Percentiles rank a stretch among this genome's conserved stretches.
phyloP scores from a whole-genome alignment of 495 filamentous ascomycete genomes.

The Neurospora hispaniola region DNA sequence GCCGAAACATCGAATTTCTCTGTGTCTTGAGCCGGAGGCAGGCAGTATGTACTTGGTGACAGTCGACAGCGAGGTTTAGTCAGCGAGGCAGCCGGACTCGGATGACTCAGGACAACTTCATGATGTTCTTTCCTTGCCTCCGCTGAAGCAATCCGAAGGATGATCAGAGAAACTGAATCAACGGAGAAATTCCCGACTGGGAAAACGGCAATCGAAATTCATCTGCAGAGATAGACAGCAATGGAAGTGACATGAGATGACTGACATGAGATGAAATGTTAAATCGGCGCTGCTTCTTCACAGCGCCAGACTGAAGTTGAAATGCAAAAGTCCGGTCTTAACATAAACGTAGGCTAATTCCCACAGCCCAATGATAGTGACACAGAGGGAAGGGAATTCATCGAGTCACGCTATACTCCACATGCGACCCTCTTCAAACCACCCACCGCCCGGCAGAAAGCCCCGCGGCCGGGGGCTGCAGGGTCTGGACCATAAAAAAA shows the following conservation, averaged over 20 bases:
- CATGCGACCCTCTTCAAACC: constrained; percentile 1
- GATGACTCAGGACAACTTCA: background rate
- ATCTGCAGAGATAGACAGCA: background rate
- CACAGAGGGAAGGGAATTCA: background rate
- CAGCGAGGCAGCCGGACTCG: background rate
- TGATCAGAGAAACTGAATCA: background rate
- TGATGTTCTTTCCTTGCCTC: background rate
- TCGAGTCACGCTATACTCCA: background rate
- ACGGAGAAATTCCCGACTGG: background rate
- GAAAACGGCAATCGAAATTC: background rate
- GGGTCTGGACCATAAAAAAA: constrained; percentile 17
- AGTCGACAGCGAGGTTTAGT: background rate
- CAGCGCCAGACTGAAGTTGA: background rate
- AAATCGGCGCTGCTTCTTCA: background rate
- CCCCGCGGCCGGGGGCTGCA: constrained; percentile 11
- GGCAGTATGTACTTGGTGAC: background rate
- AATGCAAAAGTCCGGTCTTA: background rate
- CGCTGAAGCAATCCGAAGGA: background rate
- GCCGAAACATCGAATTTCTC: background rate
- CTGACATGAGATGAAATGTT: background rate
- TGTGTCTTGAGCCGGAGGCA: background rate
- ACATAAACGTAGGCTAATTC: background rate
- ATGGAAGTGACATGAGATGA: background rate
- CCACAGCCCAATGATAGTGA: background rate
- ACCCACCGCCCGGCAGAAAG: constrained; percentile 16